Evolutionary conservation across 768 basidiomycete species (phyloP), one percentile per base, ranked within the genome.

Genomic region (Kondoa subrosea): DNA sequence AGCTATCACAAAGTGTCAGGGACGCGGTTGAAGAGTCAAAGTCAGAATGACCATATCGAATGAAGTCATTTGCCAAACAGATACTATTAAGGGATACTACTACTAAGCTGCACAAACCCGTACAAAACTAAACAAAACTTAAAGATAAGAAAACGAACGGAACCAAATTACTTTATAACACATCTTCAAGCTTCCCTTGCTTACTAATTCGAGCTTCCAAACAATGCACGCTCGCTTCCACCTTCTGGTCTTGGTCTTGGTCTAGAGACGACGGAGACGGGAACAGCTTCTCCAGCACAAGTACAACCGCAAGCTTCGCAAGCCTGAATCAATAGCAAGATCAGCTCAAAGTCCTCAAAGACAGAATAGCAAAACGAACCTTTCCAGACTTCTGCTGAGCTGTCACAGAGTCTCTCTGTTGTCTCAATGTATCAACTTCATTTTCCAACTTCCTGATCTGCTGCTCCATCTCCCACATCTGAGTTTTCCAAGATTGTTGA

Each of bases 391-490:
- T 50, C 21, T 8, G 12, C 40, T 8, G 40, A 50, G 12, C 40
- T 50, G 40, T 21, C n/a, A n/a, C 21, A 32, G 26, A 27, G n/a
- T 63, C 61, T 17, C 61, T 27, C 30, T 63, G 29, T 32, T 32
- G 27, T 31, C 33, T 63, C 3, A 63, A 32, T 32, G 29, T 16
- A 27, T 27, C 61, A 16, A 29, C 30, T 32, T 63, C 61, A 16
- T 29, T 16, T 32, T 63, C 61, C 61, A 63, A 33, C 30, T 32
- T 63, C 29, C 30, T 63, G n/a, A 63, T 27, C 61, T 63, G 61
- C 30, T 63, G 61, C 30, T 63, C 61, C 26, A 63, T 27, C 61
- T 63, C 61, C 61, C 61, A 63, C 8, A 32, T 3, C 40, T 50
- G 40, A 21, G 12, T 21, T 21, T 50, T 50, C 40, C 40, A 50